phyloP scores from a whole-genome alignment of 495 filamentous ascomycete genomes.

The Melanomma pulvis-pyrius region DNA sequence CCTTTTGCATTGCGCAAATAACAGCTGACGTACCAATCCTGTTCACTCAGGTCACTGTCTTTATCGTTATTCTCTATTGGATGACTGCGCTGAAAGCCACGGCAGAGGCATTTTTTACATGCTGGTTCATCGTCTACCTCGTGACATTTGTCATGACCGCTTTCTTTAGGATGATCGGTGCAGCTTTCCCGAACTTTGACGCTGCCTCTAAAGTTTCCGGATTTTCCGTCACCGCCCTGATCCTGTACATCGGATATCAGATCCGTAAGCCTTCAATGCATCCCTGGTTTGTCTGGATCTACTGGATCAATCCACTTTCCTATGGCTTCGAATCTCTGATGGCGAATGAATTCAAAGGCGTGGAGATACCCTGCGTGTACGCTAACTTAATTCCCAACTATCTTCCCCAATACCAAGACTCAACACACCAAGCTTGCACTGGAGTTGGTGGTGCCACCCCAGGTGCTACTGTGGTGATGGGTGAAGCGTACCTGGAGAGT shows the following conservation, averaged over 20 bases:
- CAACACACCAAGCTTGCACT: constrained; percentile 24
- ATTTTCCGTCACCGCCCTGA: constrained; percentile 49
- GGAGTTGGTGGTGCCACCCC: constrained; percentile 18
- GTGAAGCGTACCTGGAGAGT: constrained; percentile 30
- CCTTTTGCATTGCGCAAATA: constrained; percentile 62
- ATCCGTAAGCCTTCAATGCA: constrained; percentile 52
- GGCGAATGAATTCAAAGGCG: constrained; percentile 49
- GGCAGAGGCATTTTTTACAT: constrained; percentile 57
- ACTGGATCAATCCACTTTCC: constrained; percentile 49
- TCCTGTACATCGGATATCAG: constrained; percentile 36
- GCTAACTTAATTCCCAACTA: constrained; percentile 16
- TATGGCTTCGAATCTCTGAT: constrained; percentile 52
- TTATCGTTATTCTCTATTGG: constrained; percentile 63
- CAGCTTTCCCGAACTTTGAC: constrained; percentile 44
- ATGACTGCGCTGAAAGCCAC: constrained; percentile 55
- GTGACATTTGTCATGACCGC: constrained; percentile 61
- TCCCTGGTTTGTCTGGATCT: constrained; percentile 54
- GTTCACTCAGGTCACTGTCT: constrained; percentile 52
- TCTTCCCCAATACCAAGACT: constrained; percentile 19
- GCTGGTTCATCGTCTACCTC: constrained; percentile 53
- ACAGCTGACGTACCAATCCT: constrained; percentile 63
- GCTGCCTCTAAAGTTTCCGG: constrained; percentile 60
- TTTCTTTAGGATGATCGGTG: constrained; percentile 52
- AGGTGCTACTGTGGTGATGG: constrained; percentile 25
- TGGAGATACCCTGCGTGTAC: constrained; percentile 24